Evolutionary conservation across 2,329 filamentous ascomycete genomes (phyloP), one percentile per base, ranked within the genome.

Genomic region (Sclerotinia glacialis): DNA sequence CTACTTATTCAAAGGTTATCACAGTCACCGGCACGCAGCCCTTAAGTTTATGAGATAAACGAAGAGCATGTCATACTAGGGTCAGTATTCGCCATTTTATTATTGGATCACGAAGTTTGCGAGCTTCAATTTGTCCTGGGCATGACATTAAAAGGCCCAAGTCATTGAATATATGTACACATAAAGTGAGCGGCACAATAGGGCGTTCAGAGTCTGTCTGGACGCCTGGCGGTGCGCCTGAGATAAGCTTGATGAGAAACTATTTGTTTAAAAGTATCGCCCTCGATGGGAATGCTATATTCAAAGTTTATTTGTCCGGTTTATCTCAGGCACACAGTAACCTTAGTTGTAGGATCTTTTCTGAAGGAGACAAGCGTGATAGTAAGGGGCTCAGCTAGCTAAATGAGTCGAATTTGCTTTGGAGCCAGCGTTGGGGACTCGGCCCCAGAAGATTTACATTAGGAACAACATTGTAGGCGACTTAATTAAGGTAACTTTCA

Each of bases 301-400:
- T 40, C 37, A 16, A 14, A 40, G 37, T 3, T 40, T 40, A 5
- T 16, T 5, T 40, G 6, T 40, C 3, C 14, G 37, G 37, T 40
- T 16, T 14, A 40, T 5, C 2, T 16, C 9, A 1, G 8, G 52
- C 5, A 9, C 28, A 40, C 56, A 60, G 64, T 34, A 21, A 46
- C 26, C 54, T 26, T 52, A 16, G 64, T 59, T 56, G 67, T 67
- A 71, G 69, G 64, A 68, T 69, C 78, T 78, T 82, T 82, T 83
- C 81, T 83, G 81, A 83, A 83, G 81, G 81, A 81, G 82, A 83
- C 74, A 84, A 83, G 81, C 81, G 82, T 80, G 82, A 83, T 84
- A 84, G 81, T 83, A 82, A 82, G 81, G 71, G 72, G 73, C 67
- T 76, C 79, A 59, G 37, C 14, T 53, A 23, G n/a, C 8, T n/a